phyloP scores from a whole-genome alignment of 495 filamentous ascomycete species.

The Xylaria sp. region DNA sequence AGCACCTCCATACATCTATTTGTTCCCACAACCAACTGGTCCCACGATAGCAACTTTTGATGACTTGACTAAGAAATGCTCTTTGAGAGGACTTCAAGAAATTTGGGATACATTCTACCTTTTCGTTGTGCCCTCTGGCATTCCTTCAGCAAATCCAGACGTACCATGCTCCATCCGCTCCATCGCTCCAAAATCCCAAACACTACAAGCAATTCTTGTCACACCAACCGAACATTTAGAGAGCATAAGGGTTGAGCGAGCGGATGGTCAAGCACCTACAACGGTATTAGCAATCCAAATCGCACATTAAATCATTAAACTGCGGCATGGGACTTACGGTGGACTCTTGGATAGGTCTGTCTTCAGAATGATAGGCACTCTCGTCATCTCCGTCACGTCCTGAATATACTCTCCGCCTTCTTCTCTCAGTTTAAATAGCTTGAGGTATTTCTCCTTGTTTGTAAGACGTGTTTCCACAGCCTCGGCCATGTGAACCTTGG shows the following conservation, averaged over 20 bases:
- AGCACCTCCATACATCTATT: constrained; percentile 22
- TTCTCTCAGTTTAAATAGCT: constrained; percentile 86
- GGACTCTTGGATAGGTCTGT: constrained; percentile 98
- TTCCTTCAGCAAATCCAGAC: constrained; percentile 32
- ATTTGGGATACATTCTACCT: constrained; percentile 25
- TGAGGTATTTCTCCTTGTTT: constrained; percentile 96
- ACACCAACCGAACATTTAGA: constrained; percentile 57
- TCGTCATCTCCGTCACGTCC: constrained; percentile 96
- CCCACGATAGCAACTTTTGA: constrained; percentile 20
- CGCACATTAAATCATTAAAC: neutral
- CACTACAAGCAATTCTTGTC: constrained; percentile 28
- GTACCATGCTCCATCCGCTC: constrained; percentile 24
- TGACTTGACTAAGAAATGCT: constrained; percentile 13
- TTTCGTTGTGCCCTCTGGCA: constrained; percentile 1
- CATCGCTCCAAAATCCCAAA: constrained; percentile 28
- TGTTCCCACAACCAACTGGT: constrained; percentile 18
- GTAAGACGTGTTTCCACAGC: constrained; percentile 77
- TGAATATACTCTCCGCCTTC: constrained; percentile 96
- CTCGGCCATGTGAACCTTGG: constrained; percentile 79
- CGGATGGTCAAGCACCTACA: constrained; percentile 93
- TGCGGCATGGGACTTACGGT: constrained; percentile 71
- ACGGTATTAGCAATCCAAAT: constrained; percentile 43
- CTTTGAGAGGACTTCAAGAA: constrained; percentile 10
- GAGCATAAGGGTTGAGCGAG: constrained; percentile 93
- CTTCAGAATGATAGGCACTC: constrained; percentile 95